A percentile compares a stretch with the other conserved stretches of the same genome.
Conservation (phyloP, 129 eudicot species). For the Solidago caesia region DNA sequence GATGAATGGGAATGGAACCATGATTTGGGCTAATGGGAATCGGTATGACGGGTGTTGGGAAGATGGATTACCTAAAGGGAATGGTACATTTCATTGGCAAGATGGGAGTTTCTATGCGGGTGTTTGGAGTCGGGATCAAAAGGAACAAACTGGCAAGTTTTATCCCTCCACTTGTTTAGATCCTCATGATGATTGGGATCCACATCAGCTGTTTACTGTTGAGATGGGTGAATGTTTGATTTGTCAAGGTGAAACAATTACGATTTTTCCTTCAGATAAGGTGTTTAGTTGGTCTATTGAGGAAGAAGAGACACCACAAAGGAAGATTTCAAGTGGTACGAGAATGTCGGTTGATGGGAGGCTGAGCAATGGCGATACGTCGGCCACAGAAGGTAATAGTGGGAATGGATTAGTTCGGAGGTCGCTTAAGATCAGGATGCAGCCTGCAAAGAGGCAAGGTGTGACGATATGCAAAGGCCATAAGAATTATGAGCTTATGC, state of each 20-base stretch:
- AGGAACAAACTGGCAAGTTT: conserved; percentile 64
- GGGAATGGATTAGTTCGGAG: conserved; percentile 10
- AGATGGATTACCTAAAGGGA: conserved; percentile 78
- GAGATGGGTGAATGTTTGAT: conserved; percentile 53
- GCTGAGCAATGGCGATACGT: conserved; percentile 18
- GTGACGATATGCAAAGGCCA: conserved; percentile 79
- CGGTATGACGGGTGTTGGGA: conserved; percentile 86
- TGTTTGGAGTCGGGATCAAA: conserved; percentile 64
- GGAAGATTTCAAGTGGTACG: conserved; percentile 27
- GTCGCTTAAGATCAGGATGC: conserved; percentile 34
- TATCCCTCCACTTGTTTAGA: conserved; percentile 48
- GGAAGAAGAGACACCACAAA: conserved; percentile 30
- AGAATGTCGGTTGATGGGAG: conserved; percentile 52
- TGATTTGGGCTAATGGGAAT: conserved; percentile 80
- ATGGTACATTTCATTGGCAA: conserved; percentile 70
- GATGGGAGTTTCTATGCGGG: conserved; percentile 90
- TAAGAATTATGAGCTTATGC: conserved; percentile 91
- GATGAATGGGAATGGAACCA: conserved; percentile 70
- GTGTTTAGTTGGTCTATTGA: conserved; percentile 39
- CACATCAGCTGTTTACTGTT: conserved; percentile 50
- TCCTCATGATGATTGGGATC: conserved; percentile 61
- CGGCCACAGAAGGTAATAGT: conserved; percentile 17
- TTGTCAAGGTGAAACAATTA: conserved; percentile 53
- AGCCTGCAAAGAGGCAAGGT: conserved; percentile 64
- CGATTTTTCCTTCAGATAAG: conserved; percentile 67